Percentiles rank a stretch among this genome's conserved stretches.
Conservation (phyloP, 2,329 filamentous ascomycete genomes). For the Fusarium sp. region DNA sequence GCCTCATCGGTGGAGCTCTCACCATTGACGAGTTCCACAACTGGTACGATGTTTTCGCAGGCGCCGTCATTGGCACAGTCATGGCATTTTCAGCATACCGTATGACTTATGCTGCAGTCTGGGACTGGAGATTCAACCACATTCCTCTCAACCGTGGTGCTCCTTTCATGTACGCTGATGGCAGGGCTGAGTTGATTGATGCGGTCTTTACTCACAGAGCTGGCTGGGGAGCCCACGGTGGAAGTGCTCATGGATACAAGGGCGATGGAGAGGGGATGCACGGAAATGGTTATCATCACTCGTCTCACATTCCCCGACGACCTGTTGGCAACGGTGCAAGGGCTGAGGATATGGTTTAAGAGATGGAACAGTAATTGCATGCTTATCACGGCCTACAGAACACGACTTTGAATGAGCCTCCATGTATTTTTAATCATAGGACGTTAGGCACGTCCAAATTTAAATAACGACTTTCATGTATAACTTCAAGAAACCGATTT, state of each 20-base stretch:
- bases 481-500: neutral
- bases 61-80: slow-evolving; percentile 69
- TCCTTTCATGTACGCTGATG: slow-evolving; percentile 62
- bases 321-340: slow-evolving; percentile 19
- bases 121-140: slow-evolving; percentile 76
- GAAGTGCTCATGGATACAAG: slow-evolving; percentile 21
- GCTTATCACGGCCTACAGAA: too few species aligned
- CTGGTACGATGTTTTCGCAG: slow-evolving; percentile 76
- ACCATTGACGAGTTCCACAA: slow-evolving; percentile 75
- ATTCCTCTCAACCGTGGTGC: slow-evolving; percentile 70
- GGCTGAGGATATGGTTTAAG: slow-evolving; percentile 30
- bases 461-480: neutral
- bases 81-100: slow-evolving; percentile 73
- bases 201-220: slow-evolving; percentile 68
- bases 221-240: slow-evolving; percentile 62
- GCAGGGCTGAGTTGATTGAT: slow-evolving; percentile 59
- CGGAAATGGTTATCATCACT: slow-evolving; percentile 11
- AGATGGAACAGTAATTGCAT: neutral
- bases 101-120: slow-evolving; percentile 73
- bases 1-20: slow-evolving; percentile 68
- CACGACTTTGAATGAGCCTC: neutral
- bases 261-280: slow-evolving; percentile 29
- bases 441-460: neutral
- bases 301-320: slow-evolving; percentile 27
- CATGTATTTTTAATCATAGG: slow-evolving; percentile 4